Base-by-base conservation (phyloP, 2,329 filamentous ascomycete genomes). In the Cadophora sp. region DNA sequence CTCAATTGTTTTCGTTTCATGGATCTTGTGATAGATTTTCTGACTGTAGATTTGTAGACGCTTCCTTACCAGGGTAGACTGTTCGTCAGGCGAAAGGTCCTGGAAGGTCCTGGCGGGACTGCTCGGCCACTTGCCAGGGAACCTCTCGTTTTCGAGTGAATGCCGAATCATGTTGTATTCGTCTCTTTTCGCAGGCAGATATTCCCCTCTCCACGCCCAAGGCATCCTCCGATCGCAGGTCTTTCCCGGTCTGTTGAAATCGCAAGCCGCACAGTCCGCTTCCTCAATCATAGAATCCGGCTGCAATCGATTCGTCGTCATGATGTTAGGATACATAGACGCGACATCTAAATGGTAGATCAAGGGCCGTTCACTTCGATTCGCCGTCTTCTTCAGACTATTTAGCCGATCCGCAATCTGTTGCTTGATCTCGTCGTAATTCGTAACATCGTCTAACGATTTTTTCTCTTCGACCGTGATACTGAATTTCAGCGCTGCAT, bases 301-400 rank as follows among this genome's bases (percentile, higher is more conserved):
- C 74, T 99, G 96, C 56, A 99, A 81, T 78, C 96, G 91, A 79
- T 99, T 99, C 1, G 96, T 99, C 1, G 96, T 99, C 96, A 99
- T 99, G 78, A 99, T 99, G 79, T 99, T 99, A 11, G 96, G 96
- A 78, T 99, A 99, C 96, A 99, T 99, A 67, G 96, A 97, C 20
- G 96, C 96, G 66, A 99, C 96, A 77, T 99, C 96, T 81, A 99
- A 83, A 84, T 99, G 96, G 80, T 99, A 99, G 71, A 99, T 99
- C 39, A 96, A 86, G 4, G 96, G 96, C 51, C 89, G 84, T 78
- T 99, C 96, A 73, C 84, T 89, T 70, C 96, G 87, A 74, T 96
- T 94, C 0, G 96, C 95, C 0, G 90, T 96, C 61, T 89, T 84
- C 78, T 92, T 96, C 62, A 99, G 83, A 69, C 89, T 84, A 62